These are phyloP conservation scores for Mycosphaerella sp. DNA, from an alignment of 2,329 filamentous ascomycete genomes.

Conservation along the genomic window DNA sequence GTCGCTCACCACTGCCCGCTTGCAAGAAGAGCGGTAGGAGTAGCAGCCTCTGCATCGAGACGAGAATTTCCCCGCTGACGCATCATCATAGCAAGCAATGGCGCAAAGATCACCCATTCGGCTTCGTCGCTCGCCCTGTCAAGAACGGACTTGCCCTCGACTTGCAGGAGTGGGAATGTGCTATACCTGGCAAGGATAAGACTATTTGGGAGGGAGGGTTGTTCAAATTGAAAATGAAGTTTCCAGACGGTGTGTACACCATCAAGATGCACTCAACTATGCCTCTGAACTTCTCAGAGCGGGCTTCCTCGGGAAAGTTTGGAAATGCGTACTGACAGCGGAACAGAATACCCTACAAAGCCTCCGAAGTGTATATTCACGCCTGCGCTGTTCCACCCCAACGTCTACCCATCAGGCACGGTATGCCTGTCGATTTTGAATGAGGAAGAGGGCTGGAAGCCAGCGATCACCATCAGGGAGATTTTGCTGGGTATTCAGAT, in stretches of 20 bases:
- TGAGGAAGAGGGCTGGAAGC: constrained; percentile 98
- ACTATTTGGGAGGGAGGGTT: constrained; percentile 97
- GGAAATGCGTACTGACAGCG: constrained; percentile 9
- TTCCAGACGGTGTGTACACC: constrained; percentile 67
- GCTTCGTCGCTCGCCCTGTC: constrained; percentile 86
- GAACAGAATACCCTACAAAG: constrained; percentile 90
- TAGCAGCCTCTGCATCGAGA: neutral
- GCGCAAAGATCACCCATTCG: constrained; percentile 94
- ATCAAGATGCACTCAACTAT: neutral
- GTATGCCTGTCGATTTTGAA: constrained; percentile 96
- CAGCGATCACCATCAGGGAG: constrained; percentile 96
- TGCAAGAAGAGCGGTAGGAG: constrained; percentile 78
- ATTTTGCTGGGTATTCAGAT: constrained; percentile 95
- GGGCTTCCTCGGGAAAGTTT: neutral
- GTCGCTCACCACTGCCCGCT: constrained; percentile 81
- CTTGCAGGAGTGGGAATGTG: constrained; percentile 93
- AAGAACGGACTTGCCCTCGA: constrained; percentile 78
- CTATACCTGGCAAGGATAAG: constrained; percentile 91
- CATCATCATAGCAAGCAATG: constrained; percentile 70
- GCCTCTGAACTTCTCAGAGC: neutral
- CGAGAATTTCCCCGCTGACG: constrained; percentile 11
- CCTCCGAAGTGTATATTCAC: constrained; percentile 98
- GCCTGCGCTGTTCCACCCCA: constrained; percentile 93
- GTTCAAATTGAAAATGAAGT: constrained; percentile 88
- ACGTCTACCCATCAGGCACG: constrained; percentile 96